Percentiles rank a stretch among this genome's conserved stretches.
phyloP scores from a whole-genome alignment of 2,329 filamentous ascomycete species.

The Polychaeton citri region DNA sequence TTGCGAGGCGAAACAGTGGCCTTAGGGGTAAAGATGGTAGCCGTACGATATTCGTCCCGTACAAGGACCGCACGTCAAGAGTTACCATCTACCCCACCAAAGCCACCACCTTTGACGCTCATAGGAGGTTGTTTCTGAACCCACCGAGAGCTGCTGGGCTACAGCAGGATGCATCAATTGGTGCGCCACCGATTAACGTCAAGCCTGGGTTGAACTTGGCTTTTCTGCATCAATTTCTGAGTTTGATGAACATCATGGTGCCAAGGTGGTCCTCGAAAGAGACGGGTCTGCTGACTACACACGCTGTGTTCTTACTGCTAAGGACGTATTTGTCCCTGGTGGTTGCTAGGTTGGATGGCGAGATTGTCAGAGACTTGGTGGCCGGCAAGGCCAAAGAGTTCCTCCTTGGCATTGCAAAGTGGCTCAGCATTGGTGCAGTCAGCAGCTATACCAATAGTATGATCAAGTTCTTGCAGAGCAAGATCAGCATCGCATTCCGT shows the following conservation, averaged over 20 bases:
- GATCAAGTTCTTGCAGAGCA: constrained; percentile 97
- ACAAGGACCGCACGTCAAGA: constrained; percentile 75
- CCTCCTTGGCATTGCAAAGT: constrained; percentile 79
- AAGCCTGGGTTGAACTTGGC: constrained; percentile 92
- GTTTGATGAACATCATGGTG: constrained; percentile 93
- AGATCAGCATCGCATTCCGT: constrained; percentile 95
- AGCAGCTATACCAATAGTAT: constrained; percentile 97
- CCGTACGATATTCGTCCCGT: constrained; percentile 87
- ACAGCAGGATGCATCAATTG: constrained; percentile 10
- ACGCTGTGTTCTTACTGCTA: constrained; percentile 78
- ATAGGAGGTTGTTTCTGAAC: constrained; percentile 82
- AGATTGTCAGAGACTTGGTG: constrained; percentile 93
- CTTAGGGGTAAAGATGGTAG: constrained; percentile 89
- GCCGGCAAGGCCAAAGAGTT: constrained; percentile 84
- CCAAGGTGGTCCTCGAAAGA: constrained; percentile 93
- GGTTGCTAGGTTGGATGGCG: constrained; percentile 83
- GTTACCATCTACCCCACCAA: constrained; percentile 87
- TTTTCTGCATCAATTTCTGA: constrained; percentile 92
- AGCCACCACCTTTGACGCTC: constrained; percentile 87
- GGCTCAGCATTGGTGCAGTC: constrained; percentile 85
- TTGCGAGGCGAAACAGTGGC: constrained; percentile 84
- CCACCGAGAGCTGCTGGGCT: constrained; percentile 73
- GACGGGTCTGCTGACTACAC: constrained; percentile 75
- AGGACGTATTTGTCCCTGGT: constrained; percentile 89
- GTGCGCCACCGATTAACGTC: constrained; percentile 72